phyloP scores from a whole-genome alignment of 768 basidiomycete genomes.

The Leccinum fibrillosum region DNA sequence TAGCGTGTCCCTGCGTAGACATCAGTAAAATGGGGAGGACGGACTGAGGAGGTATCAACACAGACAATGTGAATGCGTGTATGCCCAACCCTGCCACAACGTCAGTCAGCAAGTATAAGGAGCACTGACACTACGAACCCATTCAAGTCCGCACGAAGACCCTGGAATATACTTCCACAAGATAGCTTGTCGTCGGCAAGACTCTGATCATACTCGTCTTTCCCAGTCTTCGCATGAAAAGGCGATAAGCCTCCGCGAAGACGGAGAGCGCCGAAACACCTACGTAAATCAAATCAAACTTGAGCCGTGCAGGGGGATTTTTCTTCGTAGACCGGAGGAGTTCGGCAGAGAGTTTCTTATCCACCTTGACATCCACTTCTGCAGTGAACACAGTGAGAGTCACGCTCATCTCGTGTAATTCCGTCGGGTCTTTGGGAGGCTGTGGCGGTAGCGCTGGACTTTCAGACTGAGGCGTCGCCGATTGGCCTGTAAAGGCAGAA shows the following conservation, averaged over 20 bases:
- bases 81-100: conserved; percentile 5
- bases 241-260: conserved; percentile 1
- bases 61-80: conserved; percentile 13
- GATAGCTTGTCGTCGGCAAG: conserved; percentile 61
- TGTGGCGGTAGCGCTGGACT: conserved; percentile 7
- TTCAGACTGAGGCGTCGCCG: conserved; percentile 11
- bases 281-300: conserved; percentile 78
- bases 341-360: conserved; percentile 66
- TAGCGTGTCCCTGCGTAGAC: conserved; percentile 8
- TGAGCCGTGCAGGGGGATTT: conserved; percentile 73
- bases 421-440: conserved; percentile 23
- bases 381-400: conserved; percentile 35
- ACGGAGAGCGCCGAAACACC: not conserved
- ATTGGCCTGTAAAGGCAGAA: conserved; percentile 23
- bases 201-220: conserved; percentile 76
- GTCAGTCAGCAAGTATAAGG: not conserved
- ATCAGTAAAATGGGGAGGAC: not conserved
- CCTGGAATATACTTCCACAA: conserved; percentile 82
- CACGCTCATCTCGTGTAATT: conserved; percentile 23
- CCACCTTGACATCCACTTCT: conserved; percentile 55
- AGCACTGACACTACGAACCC: conserved; percentile 45
- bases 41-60: not conserved
- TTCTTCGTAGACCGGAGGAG: conserved; percentile 93
- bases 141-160: conserved; percentile 81
- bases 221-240: conserved; percentile 57